A percentile compares a stretch with the other conserved stretches of the same genome.
These are phyloP conservation scores for Nothophaeocryptopus gaeumannii DNA, from an alignment of 2,329 filamentous ascomycete genomes.

Conservation along the genomic window DNA sequence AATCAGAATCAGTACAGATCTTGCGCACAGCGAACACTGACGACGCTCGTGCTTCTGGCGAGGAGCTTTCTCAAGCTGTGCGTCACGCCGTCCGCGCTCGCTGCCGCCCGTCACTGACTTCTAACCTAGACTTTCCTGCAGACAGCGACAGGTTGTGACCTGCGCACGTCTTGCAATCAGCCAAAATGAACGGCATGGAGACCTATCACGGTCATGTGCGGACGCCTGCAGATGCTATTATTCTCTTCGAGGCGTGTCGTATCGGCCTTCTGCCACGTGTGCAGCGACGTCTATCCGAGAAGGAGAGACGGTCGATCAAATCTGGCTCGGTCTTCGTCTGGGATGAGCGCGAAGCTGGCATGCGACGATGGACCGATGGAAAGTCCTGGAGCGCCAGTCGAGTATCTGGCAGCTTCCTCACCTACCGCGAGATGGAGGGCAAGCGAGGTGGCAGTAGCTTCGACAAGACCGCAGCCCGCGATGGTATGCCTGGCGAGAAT, in stretches of 20 bases:
- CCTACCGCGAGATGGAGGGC: conserved; percentile 98
- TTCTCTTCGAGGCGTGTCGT: conserved; percentile 95
- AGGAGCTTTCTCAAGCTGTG: neutral
- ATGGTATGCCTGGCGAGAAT: conserved; percentile 75
- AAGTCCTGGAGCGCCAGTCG: conserved; percentile 99
- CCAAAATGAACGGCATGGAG: conserved; percentile 64
- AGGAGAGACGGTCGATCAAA: conserved; percentile 92
- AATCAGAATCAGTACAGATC: neutral
- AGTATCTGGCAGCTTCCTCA: conserved; percentile 94
- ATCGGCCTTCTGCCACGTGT: conserved; percentile 86
- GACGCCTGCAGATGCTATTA: conserved; percentile 94
- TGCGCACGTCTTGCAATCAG: neutral
- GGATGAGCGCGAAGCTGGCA: conserved; percentile 97
- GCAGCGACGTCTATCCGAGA: conserved; percentile 89
- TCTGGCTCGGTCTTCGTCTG: conserved; percentile 99
- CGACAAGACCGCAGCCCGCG: conserved; percentile 57
- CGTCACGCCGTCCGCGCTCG: neutral
- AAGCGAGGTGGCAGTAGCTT: conserved; percentile 80
- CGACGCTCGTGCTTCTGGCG: neutral
- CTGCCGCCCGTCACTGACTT: neutral
- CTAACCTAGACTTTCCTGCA: neutral
- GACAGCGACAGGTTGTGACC: conserved; percentile 1
- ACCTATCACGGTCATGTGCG: conserved; percentile 94
- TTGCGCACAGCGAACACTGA: neutral
- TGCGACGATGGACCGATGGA: conserved; percentile 97